Conservation (phyloP, 164 flowering plant genomes). For the Annona cherimola region DNA sequence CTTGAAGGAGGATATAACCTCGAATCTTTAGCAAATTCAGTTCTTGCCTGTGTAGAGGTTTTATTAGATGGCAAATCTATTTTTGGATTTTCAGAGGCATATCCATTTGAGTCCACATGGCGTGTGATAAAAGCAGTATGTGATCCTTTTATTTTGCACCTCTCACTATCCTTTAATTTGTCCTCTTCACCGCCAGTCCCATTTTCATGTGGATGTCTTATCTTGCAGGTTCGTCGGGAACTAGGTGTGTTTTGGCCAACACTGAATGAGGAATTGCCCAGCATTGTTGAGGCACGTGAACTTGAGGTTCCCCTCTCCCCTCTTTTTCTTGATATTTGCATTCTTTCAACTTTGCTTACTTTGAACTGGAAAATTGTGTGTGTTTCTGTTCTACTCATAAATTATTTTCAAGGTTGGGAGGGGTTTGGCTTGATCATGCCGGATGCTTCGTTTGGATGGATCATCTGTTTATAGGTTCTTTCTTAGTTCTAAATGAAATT, state of each 20-base stretch:
- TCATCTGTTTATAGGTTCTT: too few relatives aligned
- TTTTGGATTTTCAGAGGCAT: constrained; percentile 45
- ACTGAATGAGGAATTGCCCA: constrained; percentile 51
- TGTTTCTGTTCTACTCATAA: too few relatives aligned
- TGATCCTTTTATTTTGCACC: neutral
- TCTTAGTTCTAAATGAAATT: too few relatives aligned
- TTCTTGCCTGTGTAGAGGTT: constrained; percentile 70
- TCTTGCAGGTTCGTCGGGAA: constrained; percentile 65
- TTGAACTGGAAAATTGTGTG: too few relatives aligned
- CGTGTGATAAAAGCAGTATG: constrained; percentile 73
- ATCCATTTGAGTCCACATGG: constrained; percentile 95
- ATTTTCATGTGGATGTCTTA: neutral
- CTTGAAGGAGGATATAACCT: constrained; percentile 98
- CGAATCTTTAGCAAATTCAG: constrained; percentile 72
- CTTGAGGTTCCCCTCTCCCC: constrained; percentile 32
- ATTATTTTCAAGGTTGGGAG: too few relatives aligned
- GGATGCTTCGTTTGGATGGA: too few relatives aligned
- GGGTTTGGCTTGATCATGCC: too few relatives aligned
- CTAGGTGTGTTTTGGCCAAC: constrained; percentile 65
- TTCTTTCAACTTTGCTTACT: too few relatives aligned
- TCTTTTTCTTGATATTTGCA: neutral
- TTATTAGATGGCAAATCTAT: constrained; percentile 57
- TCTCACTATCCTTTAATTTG: neutral
- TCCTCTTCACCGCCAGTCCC: neutral
- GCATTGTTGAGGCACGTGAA: constrained; percentile 27